Percentiles rank a stretch among this genome's conserved stretches.
Conservation (phyloP, 129 eudicot genomes). For the Centella asiatica region DNA sequence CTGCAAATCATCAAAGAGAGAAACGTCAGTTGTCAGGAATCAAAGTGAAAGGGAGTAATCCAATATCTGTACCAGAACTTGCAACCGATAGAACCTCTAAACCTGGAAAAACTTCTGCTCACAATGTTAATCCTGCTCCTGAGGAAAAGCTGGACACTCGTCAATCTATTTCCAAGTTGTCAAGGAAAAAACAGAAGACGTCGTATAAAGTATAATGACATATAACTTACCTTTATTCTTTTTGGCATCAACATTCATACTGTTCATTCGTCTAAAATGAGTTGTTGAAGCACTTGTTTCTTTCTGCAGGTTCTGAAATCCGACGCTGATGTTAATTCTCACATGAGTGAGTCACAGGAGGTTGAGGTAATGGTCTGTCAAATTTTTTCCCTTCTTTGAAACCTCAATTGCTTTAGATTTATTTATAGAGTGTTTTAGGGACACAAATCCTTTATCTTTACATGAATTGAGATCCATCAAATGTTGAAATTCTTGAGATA, state of each 20-base stretch:
- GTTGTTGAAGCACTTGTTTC: constrained; percentile 13
- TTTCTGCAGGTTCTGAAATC: constrained; percentile 36
- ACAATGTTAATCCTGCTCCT: constrained; percentile 28
- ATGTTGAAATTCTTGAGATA: too few relatives aligned
- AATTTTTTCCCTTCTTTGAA: constrained; percentile 3
- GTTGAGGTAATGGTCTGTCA: constrained; percentile 34
- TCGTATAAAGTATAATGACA: constrained; percentile 48
- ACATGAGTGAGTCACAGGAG: constrained; percentile 32
- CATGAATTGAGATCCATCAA: too few relatives aligned
- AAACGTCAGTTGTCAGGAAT: constrained; percentile 36
- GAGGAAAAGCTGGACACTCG: constrained; percentile 38
- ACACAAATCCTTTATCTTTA: too few relatives aligned
- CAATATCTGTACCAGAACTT: constrained; percentile 29
- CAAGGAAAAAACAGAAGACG: constrained; percentile 51
- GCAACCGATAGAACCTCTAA: constrained; percentile 42
- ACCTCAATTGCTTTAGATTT: background rate
- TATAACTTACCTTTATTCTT: constrained; percentile 1
- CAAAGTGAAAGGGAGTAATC: constrained; percentile 33
- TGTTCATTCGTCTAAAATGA: background rate
- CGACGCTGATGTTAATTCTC: constrained; percentile 30
- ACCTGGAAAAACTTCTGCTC: constrained; percentile 30
- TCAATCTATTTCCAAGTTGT: constrained; percentile 31
- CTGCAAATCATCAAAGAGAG: constrained; percentile 31
- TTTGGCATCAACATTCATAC: background rate
- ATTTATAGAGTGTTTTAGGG: too few relatives aligned